Evolutionary conservation across 2,329 filamentous ascomycete species (phyloP), one percentile per base, ranked within the genome.

Genomic region (Aspergillus sp.): DNA sequence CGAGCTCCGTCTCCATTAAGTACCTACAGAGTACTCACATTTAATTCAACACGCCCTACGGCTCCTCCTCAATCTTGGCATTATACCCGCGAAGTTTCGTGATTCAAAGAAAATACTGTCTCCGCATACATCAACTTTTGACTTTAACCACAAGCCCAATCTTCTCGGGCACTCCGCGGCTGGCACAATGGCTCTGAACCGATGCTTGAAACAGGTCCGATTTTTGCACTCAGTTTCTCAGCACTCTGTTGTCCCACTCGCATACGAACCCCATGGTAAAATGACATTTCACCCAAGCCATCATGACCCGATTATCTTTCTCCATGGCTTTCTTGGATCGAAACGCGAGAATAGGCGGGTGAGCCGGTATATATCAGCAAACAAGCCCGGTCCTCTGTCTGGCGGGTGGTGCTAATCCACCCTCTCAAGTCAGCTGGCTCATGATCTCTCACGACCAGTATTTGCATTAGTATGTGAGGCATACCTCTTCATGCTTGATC

Each of bases 251-350:
- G 17, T 54, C 14, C 52, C 43, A 38, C 38, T 54, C 5, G 52
- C 52, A 20, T 54, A 46, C 23, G 52, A 54, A 17, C 14, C 50
- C 7, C 52, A 54, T 29, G 7, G 19, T 6, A 43, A 34, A 6
- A 19, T n/a, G 5, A 21, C 14, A 19, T 2, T 19, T 14, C 17
- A 9, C n/a, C 17, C 17, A 3, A 31, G 14, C 1, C 47, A 43
- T 19, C n/a, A 25, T 9, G 41, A 40, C 6, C 76, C 91, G 1
- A 89, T 97, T 56, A 75, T 97, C 53, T 88, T 97, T 59, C 84
- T 97, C 64, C 92, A 97, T 69, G 92, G 92, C 2, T 79, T 97
- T 11, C 96, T 97, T 64, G 92, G 92, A 20, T 96, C 89, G 46
- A 96, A 94, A 47, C 59, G 90, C 77, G 97, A 97, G 71, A 95